Percentiles rank a stretch among this genome's conserved stretches.
Conservation (phyloP, 495 filamentous ascomycete genomes). For the Penicillium paxilli region DNA sequence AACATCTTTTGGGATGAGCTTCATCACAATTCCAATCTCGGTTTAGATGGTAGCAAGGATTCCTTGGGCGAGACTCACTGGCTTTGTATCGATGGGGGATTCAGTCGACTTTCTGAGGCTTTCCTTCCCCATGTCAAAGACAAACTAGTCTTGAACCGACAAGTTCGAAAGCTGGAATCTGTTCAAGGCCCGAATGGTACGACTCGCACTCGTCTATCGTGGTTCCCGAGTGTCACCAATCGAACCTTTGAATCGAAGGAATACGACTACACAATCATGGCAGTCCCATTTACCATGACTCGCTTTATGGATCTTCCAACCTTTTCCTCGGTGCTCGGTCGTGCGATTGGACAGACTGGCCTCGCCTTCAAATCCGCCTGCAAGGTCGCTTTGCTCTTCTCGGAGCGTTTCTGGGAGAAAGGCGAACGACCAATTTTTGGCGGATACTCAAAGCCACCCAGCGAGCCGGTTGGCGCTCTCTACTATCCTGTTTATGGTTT, state of each 20-base stretch:
- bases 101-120: conserved; percentile 25
- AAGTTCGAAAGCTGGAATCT: conserved; percentile 22
- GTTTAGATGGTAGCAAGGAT: conserved; percentile 16
- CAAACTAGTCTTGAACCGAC: conserved; percentile 20
- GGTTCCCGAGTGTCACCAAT: conserved; percentile 22
- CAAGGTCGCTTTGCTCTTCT: conserved; percentile 65
- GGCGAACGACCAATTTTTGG: conserved; percentile 58
- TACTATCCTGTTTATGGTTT: conserved; percentile 64
- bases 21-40: conserved; percentile 29
- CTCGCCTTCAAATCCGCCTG: conserved; percentile 56
- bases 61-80: conserved; percentile 18
- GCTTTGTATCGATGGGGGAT: conserved; percentile 23
- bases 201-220: conserved; percentile 20
- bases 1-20: conserved; percentile 28
- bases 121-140: conserved; percentile 16
- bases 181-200: not conserved
- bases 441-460: conserved; percentile 49
- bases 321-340: conserved; percentile 37
- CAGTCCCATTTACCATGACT: conserved; percentile 30
- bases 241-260: conserved; percentile 22
- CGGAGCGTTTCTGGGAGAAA: conserved; percentile 67
- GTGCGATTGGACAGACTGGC: conserved; percentile 55
- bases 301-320: conserved; percentile 28
- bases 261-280: conserved; percentile 32
- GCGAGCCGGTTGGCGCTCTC: conserved; percentile 54